phyloP scores from a whole-genome alignment of 2,329 filamentous ascomycete species.

The Epichloe sp. region DNA sequence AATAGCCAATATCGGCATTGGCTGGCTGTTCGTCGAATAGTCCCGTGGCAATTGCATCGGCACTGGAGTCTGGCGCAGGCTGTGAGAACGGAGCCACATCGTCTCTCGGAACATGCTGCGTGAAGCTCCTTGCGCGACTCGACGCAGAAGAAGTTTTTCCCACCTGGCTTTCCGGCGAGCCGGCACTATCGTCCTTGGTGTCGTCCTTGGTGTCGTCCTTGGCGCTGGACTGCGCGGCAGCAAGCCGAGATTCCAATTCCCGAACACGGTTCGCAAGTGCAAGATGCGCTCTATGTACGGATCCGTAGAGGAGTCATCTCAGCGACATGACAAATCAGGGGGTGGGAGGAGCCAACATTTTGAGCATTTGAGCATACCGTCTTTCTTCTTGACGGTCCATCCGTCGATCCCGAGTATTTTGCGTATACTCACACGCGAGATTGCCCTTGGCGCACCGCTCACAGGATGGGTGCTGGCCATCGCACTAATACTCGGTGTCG shows the following conservation, averaged over 20 bases:
- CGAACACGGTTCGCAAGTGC: slow-evolving; percentile 2
- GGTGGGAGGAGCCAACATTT: neutral
- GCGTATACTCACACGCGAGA: slow-evolving; percentile 11
- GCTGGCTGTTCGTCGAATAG: slow-evolving; percentile 15
- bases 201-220: neutral
- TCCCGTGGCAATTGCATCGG: slow-evolving; percentile 16
- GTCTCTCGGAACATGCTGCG: neutral
- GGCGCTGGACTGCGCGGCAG: neutral
- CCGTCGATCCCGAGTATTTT: slow-evolving; percentile 12
- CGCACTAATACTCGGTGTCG: slow-evolving; percentile 7
- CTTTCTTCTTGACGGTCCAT: slow-evolving; percentile 13
- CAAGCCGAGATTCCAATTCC: slow-evolving; percentile 1
- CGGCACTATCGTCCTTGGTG: neutral
- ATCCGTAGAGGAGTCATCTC: neutral
- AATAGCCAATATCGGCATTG: slow-evolving; percentile 14
- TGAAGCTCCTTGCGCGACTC: neutral
- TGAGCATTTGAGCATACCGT: slow-evolving; percentile 4
- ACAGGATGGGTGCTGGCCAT: slow-evolving; percentile 11
- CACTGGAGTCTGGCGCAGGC: slow-evolving; percentile 11
- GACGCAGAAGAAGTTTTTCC: neutral
- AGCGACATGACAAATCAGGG: neutral
- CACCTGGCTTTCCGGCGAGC: neutral
- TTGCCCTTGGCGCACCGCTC: slow-evolving; percentile 9
- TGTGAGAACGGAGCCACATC: neutral
- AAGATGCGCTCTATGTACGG: neutral